Base-by-base conservation (phyloP, 345 rosid genomes). In the Lepidium africanum region DNA sequence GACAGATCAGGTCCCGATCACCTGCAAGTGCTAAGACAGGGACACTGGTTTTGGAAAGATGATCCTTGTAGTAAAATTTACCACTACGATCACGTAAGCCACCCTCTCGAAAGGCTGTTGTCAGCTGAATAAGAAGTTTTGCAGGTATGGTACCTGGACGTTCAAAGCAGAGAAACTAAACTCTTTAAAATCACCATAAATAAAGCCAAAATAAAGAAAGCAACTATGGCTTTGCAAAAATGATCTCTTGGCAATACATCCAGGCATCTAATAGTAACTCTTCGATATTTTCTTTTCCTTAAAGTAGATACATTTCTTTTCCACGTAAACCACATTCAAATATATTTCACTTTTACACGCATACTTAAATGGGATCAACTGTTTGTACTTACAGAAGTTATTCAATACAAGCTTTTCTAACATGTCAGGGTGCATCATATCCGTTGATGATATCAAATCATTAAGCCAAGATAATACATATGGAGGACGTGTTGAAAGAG, bases 401-500 rank as follows among this genome's bases (percentile, higher is more conserved):
- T 91, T 94, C 81, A 91, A 60, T 78, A 91, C 80, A 15, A 94
- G 97, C 86, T 89, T 94, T 72, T 94, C 79, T 69, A 94, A 78
- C 84, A 86, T 46, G 74, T 91, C 96, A 14, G 96, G 97, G 80
- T 86, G 95, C 99, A 94, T 91, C 99, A 94, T 94, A 81, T 89
- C 97, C 42, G 85, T 79, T 56, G 96, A 84, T 64, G 99, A 89
- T 84, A 94, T 87, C 77, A 88, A 72, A 65, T 84, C 12, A 71
- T 82, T 89, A 67, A 94, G 86, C 99, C 97, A 94, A 71, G 96
- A 82, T 63, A 94, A 80, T 19, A 82, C 85, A 65, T 88, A 88
- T 50, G 96, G 97, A 71, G 98, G 90, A 10, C 77, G 83, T 13
- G 88, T 54, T 2, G 95, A 87, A 76, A 91, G 91, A 78, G 99